These are phyloP conservation scores for Triangularia setosa DNA, from an alignment of 2,329 filamentous ascomycete species.

Conservation along the genomic window DNA sequence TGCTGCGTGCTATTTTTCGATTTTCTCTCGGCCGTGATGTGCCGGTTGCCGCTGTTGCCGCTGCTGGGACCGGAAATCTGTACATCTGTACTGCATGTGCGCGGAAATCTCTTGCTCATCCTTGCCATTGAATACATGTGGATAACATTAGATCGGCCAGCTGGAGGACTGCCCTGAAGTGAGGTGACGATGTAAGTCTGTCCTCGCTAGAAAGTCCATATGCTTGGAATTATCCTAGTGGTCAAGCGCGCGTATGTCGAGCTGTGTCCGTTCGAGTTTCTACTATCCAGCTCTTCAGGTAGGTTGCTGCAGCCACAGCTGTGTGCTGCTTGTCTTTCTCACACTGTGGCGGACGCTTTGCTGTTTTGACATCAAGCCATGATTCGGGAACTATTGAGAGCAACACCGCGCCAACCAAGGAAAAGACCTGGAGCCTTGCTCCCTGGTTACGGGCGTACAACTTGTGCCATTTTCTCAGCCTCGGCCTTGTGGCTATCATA, in stretches of 20 bases:
- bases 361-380: neutral
- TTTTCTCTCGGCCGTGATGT: neutral
- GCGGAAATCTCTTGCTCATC: neutral
- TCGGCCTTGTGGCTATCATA: neutral
- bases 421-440: neutral
- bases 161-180: neutral
- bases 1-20: neutral
- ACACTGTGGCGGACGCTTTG: neutral
- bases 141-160: neutral
- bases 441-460: neutral
- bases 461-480: neutral
- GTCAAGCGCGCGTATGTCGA: neutral
- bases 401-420: neutral
- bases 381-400: neutral
- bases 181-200: neutral
- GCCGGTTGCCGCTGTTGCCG: neutral
- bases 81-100: neutral
- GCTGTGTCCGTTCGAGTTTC: neutral
- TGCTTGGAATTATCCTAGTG: neutral
- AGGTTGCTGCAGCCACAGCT: neutral
- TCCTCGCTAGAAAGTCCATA: neutral
- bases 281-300: neutral
- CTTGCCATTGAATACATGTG: neutral
- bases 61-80: neutral
- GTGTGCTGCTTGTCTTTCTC: neutral